A percentile compares a stretch with the other conserved stretches of the same genome.
These are phyloP conservation scores for Beauveria caledonica DNA, from an alignment of 2,329 filamentous ascomycete species.

Conservation along the genomic window DNA sequence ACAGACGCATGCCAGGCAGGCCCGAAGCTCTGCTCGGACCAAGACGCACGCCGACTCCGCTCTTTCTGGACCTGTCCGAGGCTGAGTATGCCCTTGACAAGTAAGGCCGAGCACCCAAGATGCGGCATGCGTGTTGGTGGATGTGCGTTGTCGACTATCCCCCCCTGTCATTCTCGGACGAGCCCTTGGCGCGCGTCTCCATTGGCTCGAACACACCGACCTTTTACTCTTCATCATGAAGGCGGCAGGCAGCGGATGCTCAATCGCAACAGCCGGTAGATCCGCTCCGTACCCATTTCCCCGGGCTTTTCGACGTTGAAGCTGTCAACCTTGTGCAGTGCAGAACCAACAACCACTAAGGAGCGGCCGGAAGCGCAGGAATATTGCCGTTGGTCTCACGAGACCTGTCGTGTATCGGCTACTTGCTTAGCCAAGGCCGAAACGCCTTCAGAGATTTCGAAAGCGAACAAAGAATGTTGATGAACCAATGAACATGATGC, in stretches of 20 bases:
- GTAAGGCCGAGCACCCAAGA: constrained; percentile 42
- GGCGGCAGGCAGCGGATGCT: constrained; percentile 36
- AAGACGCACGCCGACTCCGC: constrained; percentile 44
- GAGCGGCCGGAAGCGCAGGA: constrained; percentile 30
- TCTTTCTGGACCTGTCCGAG: constrained; percentile 46
- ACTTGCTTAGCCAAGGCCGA: constrained; percentile 27
- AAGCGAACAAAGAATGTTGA: background rate
- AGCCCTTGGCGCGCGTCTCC: constrained; percentile 21
- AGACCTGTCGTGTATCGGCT: constrained; percentile 33
- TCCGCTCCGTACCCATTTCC: constrained; percentile 32
- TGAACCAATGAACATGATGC: background rate
- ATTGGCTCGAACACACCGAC: constrained; percentile 43
- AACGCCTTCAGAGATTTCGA: constrained; percentile 24
- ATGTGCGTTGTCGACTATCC: constrained; percentile 30
- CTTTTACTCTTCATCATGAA: constrained; percentile 41
- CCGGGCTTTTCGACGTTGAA: constrained; percentile 40
- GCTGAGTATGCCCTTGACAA: constrained; percentile 47
- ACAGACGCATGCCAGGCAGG: constrained; percentile 40
- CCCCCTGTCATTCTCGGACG: constrained; percentile 18
- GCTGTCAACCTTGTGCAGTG: constrained; percentile 43
- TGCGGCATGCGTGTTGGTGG: constrained; percentile 20
- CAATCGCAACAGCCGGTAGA: constrained; percentile 31
- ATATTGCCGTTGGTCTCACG: constrained; percentile 34
- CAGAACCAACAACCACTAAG: constrained; percentile 40
- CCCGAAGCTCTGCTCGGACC: constrained; percentile 39